phyloP scores from a whole-genome alignment of 192 early-diverging fungal genomes.

The Coemansia sp. region DNA sequence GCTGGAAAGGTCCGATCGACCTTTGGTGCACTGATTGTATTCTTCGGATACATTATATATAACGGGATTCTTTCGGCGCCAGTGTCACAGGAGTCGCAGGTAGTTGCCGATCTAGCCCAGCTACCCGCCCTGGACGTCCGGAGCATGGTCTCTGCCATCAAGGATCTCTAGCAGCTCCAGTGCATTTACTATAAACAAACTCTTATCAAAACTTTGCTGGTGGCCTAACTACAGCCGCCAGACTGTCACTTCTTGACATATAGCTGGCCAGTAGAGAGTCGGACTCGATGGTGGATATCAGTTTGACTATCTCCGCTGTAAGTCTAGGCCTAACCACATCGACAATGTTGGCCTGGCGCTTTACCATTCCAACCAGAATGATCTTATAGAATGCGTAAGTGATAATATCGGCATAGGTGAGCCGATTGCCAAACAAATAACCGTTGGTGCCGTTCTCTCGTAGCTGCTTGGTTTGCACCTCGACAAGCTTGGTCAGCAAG shows the following conservation, averaged over 20 bases:
- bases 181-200: too few species aligned
- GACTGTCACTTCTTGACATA: background rate
- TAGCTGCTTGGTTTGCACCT: constrained; percentile 38
- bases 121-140: background rate
- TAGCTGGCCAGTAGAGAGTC: constrained; percentile 1
- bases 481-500: constrained; percentile 16
- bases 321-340: constrained; percentile 6
- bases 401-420: constrained; percentile 44
- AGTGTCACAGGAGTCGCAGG: background rate
- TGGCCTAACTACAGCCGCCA: background rate
- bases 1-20: constrained; percentile 15
- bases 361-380: background rate
- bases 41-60: constrained; percentile 38
- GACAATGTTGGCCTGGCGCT: background rate
- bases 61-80: constrained; percentile 27
- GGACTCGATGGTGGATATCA: constrained; percentile 22
- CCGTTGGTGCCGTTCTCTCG: constrained; percentile 55
- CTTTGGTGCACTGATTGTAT: constrained; percentile 23
- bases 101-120: background rate
- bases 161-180: background rate
- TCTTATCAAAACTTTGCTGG: background rate
- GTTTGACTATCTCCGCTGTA: constrained; percentile 25
- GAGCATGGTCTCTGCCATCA: background rate
- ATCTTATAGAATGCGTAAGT: constrained; percentile 18
- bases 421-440: constrained; percentile 40